A percentile compares a stretch with the other conserved stretches of the same genome.
Conservation (phyloP, 352 stramenopile species). For the Pythium apleroticum region DNA sequence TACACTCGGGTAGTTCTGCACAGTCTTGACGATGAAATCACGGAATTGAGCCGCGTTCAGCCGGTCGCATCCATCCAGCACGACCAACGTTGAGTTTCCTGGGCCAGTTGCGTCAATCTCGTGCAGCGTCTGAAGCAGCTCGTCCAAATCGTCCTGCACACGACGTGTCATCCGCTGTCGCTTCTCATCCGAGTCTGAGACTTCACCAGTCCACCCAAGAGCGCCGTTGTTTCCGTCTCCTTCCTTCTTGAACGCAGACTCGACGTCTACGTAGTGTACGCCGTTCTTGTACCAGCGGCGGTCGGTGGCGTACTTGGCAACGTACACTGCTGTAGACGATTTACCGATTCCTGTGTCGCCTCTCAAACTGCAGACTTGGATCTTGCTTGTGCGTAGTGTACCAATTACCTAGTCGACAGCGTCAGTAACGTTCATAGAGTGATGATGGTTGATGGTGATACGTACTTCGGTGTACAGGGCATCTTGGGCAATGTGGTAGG, state of each 20-base stretch:
- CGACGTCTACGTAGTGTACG: constrained; percentile 59
- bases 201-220: constrained; percentile 20
- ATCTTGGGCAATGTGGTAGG: constrained; percentile 56
- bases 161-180: constrained; percentile 10
- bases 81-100: constrained; percentile 31
- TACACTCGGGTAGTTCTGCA: constrained; percentile 36
- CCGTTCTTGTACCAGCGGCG: constrained; percentile 45
- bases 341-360: constrained; percentile 55
- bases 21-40: constrained; percentile 43
- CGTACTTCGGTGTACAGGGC: constrained; percentile 44
- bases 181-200: constrained; percentile 19
- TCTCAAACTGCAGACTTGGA: constrained; percentile 51
- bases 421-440: too few relatives aligned
- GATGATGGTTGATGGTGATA: neutral
- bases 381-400: constrained; percentile 15
- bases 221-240: constrained; percentile 3
- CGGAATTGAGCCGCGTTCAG: constrained; percentile 38
- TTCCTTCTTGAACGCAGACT: constrained; percentile 23
- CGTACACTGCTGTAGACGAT: constrained; percentile 53
- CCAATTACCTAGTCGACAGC: constrained; percentile 31
- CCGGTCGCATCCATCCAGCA: constrained; percentile 67
- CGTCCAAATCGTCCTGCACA: constrained; percentile 16
- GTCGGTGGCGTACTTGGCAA: constrained; percentile 49
- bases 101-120: constrained; percentile 1
- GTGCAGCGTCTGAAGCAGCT: constrained; percentile 19